Percentiles rank a stretch among this genome's conserved stretches.
Evolutionary conservation across 148 eudicot species (phyloP).

Genomic region (Arctostaphylos glauca): DNA sequence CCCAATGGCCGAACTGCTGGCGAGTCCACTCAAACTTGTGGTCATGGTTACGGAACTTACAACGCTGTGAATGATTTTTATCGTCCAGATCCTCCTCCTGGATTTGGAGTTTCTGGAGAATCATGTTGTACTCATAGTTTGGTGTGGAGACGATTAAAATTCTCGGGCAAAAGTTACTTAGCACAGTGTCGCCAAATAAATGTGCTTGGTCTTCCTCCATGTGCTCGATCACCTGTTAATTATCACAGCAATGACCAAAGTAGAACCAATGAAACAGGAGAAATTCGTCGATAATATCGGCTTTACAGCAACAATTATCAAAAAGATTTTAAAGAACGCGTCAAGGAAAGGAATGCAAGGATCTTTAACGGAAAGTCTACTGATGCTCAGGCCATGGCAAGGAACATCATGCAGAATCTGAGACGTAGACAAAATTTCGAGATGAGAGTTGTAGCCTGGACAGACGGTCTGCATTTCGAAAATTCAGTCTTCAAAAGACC

Average conservation of each 20-base stretch:
- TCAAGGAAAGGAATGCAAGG: not conserved
- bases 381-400: not conserved
- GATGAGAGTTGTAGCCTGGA: too few relatives aligned
- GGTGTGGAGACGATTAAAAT: slow-evolving; percentile 90
- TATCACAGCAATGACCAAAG: not conserved
- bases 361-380: not conserved
- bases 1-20: slow-evolving; percentile 73
- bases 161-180: slow-evolving; percentile 62
- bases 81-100: slow-evolving; percentile 70
- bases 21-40: slow-evolving; percentile 99
- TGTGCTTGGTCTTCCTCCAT: slow-evolving; percentile 90
- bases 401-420: not conserved
- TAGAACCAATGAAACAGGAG: not conserved
- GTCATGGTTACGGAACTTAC: slow-evolving; percentile 87
- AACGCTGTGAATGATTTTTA: slow-evolving; percentile 34
- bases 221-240: slow-evolving; percentile 82
- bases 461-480: too few relatives aligned
- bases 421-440: too few relatives aligned
- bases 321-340: too few relatives aligned
- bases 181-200: slow-evolving; percentile 77
- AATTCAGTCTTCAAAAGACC: too few relatives aligned
- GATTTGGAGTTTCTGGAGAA: slow-evolving; percentile 67
- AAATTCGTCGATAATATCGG: not conserved
- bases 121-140: slow-evolving; percentile 90
- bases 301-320: not conserved